Percentiles rank a stretch among this genome's conserved stretches.
Evolutionary conservation across 306 rosid species (phyloP).

Genomic region (Pachyrhizus erosus): DNA sequence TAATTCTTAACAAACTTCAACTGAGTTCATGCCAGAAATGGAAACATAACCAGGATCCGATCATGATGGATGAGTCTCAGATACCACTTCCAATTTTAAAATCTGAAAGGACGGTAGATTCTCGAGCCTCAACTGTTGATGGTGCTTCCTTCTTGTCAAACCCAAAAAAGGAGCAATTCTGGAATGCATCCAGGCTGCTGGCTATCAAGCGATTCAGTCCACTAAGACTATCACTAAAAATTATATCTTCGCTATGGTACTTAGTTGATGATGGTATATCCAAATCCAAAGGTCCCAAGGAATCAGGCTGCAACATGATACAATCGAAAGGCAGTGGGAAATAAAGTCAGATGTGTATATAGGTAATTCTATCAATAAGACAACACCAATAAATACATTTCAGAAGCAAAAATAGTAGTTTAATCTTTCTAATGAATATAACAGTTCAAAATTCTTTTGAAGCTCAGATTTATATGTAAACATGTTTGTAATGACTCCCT

Average conservation of each 20-base stretch:
- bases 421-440: neutral
- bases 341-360: conserved; percentile 14
- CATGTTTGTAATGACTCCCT: conserved; percentile 3
- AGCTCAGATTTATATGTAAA: conserved; percentile 10
- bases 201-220: conserved; percentile 95
- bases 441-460: neutral
- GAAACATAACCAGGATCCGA: conserved; percentile 26
- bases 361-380: conserved; percentile 6
- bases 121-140: conserved; percentile 65
- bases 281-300: conserved; percentile 88
- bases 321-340: conserved; percentile 21
- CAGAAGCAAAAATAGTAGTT: conserved; percentile 23
- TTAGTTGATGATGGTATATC: conserved; percentile 78
- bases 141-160: conserved; percentile 86
- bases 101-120: conserved; percentile 63
- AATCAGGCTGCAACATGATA: conserved; percentile 79
- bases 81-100: conserved; percentile 68
- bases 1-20: conserved; percentile 47
- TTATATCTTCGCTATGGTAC: conserved; percentile 70
- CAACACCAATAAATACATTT: neutral
- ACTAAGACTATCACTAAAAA: conserved; percentile 85
- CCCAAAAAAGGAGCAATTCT: conserved; percentile 94
- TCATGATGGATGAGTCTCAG: conserved; percentile 36
- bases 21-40: conserved; percentile 34
- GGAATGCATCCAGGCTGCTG: conserved; percentile 98